Base-by-base conservation (phyloP, 2,329 filamentous ascomycete genomes). In the Neofusicoccum parvum region DNA sequence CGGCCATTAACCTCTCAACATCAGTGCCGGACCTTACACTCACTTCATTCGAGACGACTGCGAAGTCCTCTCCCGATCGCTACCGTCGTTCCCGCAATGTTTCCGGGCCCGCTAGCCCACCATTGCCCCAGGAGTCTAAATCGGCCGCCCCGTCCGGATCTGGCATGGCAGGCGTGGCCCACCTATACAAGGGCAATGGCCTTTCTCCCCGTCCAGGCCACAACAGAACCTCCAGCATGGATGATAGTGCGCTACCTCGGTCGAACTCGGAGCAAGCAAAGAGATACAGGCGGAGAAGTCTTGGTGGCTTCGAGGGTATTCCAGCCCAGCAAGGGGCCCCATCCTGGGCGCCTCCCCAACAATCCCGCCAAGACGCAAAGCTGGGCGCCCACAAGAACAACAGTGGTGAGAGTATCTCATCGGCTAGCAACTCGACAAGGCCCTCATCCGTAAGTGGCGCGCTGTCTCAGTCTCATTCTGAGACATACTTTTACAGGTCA, bases 211-310 rank as follows among this genome's bases (percentile, higher is more conserved):
- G 72, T 79, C 80, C 74, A 72, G 85, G 75, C 75, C 88, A 76
- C 82, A 84, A 72, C 80, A 86, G 81, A 78, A 86, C 75, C 76
- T 87, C 76, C 12, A 90, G 87, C 70, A 85, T 85, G 54, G 92
- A 96, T 76, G 92, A 95, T 71, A 87, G 88, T 74, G 86, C 88
- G 65, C 73, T 92, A 67, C 82, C 84, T 71, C 87, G 83, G 65
- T 82, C 83, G 64, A 76, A 82, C n/a, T 78, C 86, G 17, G 92
- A 94, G 34, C 85, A 90, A 41, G 86, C 88, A 10, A 92, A 90
- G 78, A 86, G 92, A 73, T 90, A 93, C 78, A 86, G 93, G 71
- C 88, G 93, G 74, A 88, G 93, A 70, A 97, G 93, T 79, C 86
- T 96, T 80, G 92, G 92, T 69, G 90, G 87, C 65, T 80, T 90